A percentile compares a stretch with the other conserved stretches of the same genome.
Evolutionary conservation across 495 filamentous ascomycete genomes (phyloP).

Genomic region (Hypoxylon intermedium): DNA sequence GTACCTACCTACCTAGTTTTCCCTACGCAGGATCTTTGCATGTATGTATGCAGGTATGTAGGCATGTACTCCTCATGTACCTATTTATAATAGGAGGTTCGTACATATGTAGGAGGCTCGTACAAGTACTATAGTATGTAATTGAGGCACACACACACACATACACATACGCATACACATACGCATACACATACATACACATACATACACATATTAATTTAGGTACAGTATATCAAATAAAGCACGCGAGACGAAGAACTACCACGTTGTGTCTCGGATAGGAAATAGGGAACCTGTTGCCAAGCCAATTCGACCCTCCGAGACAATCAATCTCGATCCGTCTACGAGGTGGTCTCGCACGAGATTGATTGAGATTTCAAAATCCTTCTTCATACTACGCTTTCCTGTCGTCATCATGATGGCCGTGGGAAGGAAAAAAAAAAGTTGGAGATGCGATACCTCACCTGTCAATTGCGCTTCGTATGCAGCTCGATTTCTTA

Average conservation of each 20-base stretch:
- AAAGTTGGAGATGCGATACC: slow-evolving; percentile 16
- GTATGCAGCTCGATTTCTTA: slow-evolving; percentile 10
- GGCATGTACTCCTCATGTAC: not conserved
- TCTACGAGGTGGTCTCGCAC: slow-evolving; percentile 21
- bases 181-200: not conserved
- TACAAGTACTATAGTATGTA: slow-evolving; percentile 22
- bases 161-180: not conserved
- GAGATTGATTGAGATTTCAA: slow-evolving; percentile 34
- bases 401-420: slow-evolving; percentile 33
- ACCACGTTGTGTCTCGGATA: slow-evolving; percentile 39
- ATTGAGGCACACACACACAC: not conserved
- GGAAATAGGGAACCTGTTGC: slow-evolving; percentile 21
- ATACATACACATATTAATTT: slow-evolving; percentile 3
- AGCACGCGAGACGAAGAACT: slow-evolving; percentile 29
- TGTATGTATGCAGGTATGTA: slow-evolving; percentile 6
- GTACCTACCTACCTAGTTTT: slow-evolving; percentile 12
- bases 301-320: slow-evolving; percentile 27
- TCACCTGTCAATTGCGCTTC: slow-evolving; percentile 25
- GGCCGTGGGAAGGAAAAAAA: slow-evolving; percentile 7
- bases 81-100: too few relatives aligned
- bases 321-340: slow-evolving; percentile 39
- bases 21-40: too few relatives aligned
- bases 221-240: slow-evolving; percentile 6
- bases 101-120: slow-evolving; percentile 17
- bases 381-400: slow-evolving; percentile 20